Conservation (phyloP, 345 rosid genomes). For the Excoecaria cochinchinensis region DNA sequence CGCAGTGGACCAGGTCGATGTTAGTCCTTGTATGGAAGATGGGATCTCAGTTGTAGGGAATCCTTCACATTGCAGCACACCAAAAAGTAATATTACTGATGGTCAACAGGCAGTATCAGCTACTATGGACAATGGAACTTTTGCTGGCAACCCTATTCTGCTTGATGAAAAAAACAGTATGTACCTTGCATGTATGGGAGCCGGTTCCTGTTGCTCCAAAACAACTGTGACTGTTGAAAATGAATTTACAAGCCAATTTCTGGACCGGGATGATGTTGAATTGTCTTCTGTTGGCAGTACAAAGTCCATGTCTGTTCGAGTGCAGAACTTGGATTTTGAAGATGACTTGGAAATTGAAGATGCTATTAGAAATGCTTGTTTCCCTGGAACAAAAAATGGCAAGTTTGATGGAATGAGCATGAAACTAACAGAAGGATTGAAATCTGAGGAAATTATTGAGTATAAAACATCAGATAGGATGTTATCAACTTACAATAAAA, state of each 20-base stretch:
- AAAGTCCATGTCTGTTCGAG: slow-evolving; percentile 10
- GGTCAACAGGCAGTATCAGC: slow-evolving; percentile 7
- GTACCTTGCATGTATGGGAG: not conserved
- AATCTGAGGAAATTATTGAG: not conserved
- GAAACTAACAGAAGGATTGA: not conserved
- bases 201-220: slow-evolving; percentile 18
- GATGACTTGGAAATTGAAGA: slow-evolving; percentile 14
- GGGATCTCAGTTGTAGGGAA: slow-evolving; percentile 15
- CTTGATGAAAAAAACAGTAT: slow-evolving; percentile 10
- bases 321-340: slow-evolving; percentile 17
- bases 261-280: slow-evolving; percentile 18
- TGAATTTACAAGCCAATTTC: slow-evolving; percentile 10
- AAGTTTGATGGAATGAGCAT: not conserved
- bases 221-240: not conserved
- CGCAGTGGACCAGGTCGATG: not conserved
- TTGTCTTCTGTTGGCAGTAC: slow-evolving; percentile 14
- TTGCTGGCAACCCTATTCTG: not conserved
- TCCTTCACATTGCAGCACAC: slow-evolving; percentile 9
- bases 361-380: not conserved
- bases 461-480: not conserved
- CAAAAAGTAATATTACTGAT: not conserved
- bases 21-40: slow-evolving; percentile 8
- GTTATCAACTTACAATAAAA: not conserved
- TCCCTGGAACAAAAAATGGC: slow-evolving; percentile 7
- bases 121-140: not conserved